These are phyloP conservation scores for Blattamonas nauphoetae DNA, from an alignment of 78 protist species.

Conservation along the genomic window DNA sequence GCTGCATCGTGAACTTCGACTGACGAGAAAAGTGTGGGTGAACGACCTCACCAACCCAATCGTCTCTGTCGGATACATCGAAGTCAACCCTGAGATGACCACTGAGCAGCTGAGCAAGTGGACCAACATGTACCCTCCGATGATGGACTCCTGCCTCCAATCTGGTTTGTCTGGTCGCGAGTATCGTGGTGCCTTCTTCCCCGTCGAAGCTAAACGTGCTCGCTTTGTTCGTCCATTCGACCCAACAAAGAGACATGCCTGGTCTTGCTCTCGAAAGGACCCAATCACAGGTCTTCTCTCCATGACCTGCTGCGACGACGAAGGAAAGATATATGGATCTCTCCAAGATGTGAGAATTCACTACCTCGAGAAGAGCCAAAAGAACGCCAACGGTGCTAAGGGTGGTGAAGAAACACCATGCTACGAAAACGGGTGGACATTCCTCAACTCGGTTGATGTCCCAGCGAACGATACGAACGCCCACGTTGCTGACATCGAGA, in stretches of 20 bases:
- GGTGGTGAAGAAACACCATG: neutral
- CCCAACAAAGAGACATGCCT: neutral
- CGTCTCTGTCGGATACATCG: neutral
- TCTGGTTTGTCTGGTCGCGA: neutral
- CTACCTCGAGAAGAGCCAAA: neutral
- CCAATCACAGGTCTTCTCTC: neutral
- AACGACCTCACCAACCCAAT: neutral
- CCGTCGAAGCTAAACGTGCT: neutral
- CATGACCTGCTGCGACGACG: neutral
- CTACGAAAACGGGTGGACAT: neutral
- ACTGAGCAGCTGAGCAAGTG: neutral
- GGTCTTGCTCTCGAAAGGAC: neutral
- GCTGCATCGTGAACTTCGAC: neutral
- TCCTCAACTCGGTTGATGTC: too few species aligned
- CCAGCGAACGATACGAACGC: too few species aligned
- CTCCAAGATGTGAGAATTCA: neutral
- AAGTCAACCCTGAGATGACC: neutral
- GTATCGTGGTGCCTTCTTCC: neutral
- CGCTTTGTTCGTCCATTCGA: neutral
- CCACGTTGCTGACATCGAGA: too few species aligned
- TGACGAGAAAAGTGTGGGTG: neutral
- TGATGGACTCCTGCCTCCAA: conserved; percentile 2
- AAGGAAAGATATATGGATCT: neutral
- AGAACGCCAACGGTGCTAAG: neutral
- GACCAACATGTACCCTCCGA: neutral